These are phyloP conservation scores for Colletotrichum nymphaeae DNA, from an alignment of 2,329 filamentous ascomycete genomes.

Conservation along the genomic window DNA sequence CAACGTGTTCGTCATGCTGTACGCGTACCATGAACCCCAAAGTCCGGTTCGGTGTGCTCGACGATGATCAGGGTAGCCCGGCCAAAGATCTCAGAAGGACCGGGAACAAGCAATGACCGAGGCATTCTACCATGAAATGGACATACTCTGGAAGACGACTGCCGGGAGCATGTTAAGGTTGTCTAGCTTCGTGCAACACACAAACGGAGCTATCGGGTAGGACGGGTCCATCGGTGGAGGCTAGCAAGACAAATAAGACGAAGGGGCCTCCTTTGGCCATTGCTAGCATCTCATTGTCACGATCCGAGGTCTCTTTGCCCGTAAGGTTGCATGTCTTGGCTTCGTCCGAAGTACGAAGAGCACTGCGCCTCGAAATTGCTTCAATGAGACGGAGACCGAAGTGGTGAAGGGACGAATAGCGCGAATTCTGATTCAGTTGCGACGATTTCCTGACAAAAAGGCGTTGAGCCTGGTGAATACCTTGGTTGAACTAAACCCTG, in stretches of 20 bases:
- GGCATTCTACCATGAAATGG: background rate
- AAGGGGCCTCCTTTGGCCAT: background rate
- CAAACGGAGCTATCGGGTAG: background rate
- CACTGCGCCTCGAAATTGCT: background rate
- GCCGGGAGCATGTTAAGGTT: background rate
- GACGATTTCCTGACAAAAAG: slow-evolving; percentile 5
- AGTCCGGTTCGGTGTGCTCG: background rate
- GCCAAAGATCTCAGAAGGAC: background rate
- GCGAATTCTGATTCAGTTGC: background rate
- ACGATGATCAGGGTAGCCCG: background rate
- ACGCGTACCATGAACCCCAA: background rate
- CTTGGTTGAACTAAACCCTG: background rate
- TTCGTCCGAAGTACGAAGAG: slow-evolving; percentile 6
- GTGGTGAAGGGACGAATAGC: background rate
- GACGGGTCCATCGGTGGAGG: background rate
- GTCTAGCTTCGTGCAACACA: background rate
- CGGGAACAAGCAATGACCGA: background rate
- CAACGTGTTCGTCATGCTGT: background rate
- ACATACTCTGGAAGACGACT: background rate
- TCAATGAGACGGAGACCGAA: background rate
- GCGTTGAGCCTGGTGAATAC: background rate
- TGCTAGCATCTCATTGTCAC: background rate
- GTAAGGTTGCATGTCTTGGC: background rate
- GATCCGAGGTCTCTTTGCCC: background rate
- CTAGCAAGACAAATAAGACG: background rate